These are phyloP conservation scores for Sporothrix pallida DNA, from an alignment of 2,329 filamentous ascomycete species.

Conservation along the genomic window DNA sequence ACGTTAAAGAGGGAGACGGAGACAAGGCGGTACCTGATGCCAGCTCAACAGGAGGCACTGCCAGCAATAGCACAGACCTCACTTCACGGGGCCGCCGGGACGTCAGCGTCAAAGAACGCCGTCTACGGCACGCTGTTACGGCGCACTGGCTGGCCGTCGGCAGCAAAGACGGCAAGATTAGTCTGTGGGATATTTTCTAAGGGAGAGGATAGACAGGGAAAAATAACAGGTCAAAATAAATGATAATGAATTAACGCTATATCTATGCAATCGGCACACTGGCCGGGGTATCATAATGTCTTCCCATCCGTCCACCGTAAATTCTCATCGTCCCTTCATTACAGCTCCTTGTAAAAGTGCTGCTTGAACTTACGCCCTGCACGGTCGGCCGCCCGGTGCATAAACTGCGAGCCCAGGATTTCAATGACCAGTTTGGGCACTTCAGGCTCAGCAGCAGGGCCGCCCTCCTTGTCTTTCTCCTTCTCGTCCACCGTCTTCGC, in stretches of 20 bases:
- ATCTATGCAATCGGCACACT: conserved; percentile 8
- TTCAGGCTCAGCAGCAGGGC: conserved; percentile 32
- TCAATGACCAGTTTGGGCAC: conserved; percentile 70
- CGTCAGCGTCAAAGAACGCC: conserved; percentile 65
- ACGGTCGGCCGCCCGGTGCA: conserved; percentile 79
- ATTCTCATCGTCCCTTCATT: conserved; percentile 44
- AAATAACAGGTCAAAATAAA: conserved; percentile 4
- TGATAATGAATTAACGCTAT: neutral
- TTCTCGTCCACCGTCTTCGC: conserved; percentile 34
- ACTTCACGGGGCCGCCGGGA: conserved; percentile 39
- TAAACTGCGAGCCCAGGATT: conserved; percentile 84
- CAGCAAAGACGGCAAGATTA: conserved; percentile 93
- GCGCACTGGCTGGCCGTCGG: conserved; percentile 91
- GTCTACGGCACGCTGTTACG: conserved; percentile 66
- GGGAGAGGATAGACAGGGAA: neutral
- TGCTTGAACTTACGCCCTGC: conserved; percentile 91
- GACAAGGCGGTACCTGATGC: neutral
- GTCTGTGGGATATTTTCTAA: conserved; percentile 91
- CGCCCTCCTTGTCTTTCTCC: conserved; percentile 37
- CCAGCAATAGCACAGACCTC: neutral
- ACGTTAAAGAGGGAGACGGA: neutral
- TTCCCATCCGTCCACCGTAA: neutral
- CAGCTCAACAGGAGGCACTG: too few relatives aligned
- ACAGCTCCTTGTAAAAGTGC: conserved; percentile 78
- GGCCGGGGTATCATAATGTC: conserved; percentile 29